A percentile compares a stretch with the other conserved stretches of the same genome.
Evolutionary conservation across 1,284 basidiomycete genomes (phyloP).

Genomic region (Moesziomyces sp.): DNA sequence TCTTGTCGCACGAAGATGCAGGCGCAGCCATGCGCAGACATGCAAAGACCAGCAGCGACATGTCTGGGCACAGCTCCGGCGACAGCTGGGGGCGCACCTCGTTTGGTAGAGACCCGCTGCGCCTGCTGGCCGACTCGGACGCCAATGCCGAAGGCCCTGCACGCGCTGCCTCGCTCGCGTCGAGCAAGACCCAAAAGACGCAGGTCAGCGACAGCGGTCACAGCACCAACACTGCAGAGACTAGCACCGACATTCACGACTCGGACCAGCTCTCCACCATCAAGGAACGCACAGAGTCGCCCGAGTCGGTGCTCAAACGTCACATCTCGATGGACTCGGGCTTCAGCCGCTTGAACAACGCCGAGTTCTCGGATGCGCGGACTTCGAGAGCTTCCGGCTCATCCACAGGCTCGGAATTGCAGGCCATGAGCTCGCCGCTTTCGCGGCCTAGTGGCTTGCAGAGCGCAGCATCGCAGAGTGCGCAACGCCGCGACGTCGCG

Average conservation of each 20-base stretch:
- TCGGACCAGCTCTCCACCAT: constrained; percentile 36
- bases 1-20: constrained; percentile 6
- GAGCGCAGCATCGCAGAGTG: background rate
- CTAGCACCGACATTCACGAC: constrained; percentile 39
- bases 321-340: constrained; percentile 16
- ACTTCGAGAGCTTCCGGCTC: constrained; percentile 15
- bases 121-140: constrained; percentile 20
- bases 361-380: constrained; percentile 4
- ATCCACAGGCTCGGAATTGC: constrained; percentile 9
- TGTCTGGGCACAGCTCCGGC: constrained; percentile 27
- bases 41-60: constrained; percentile 29
- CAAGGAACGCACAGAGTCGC: constrained; percentile 40
- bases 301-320: constrained; percentile 18
- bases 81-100: constrained; percentile 34
- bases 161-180: constrained; percentile 12
- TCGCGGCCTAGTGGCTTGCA: background rate
- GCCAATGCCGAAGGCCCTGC: background rate
- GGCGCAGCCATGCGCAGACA: constrained; percentile 5
- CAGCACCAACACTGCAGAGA: constrained; percentile 38
- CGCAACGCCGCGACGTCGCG: background rate
- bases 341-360: constrained; percentile 7
- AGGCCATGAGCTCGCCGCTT: constrained; percentile 5
- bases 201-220: constrained; percentile 41
- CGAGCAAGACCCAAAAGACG: constrained; percentile 16
- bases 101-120: constrained; percentile 19